These are phyloP conservation scores for Arthrobotrys conoides DNA, from an alignment of 2,329 filamentous ascomycete genomes.

Conservation along the genomic window DNA sequence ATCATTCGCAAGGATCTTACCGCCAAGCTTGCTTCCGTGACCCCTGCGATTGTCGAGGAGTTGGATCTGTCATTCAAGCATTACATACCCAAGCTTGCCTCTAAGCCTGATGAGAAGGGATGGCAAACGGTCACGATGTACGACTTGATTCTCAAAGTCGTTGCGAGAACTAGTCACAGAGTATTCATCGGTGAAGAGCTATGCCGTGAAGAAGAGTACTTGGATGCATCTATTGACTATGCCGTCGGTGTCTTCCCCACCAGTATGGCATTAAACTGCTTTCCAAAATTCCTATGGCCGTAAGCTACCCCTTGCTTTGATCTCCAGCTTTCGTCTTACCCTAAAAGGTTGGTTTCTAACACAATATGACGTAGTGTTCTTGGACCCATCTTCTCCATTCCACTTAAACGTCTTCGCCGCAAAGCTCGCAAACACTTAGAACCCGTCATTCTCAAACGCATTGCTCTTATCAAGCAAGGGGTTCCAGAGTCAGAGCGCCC, in stretches of 20 bases:
- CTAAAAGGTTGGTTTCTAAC: not conserved
- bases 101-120: slow-evolving; percentile 62
- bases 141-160: slow-evolving; percentile 68
- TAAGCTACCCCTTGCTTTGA: slow-evolving; percentile 28
- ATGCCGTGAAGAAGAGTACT: slow-evolving; percentile 69
- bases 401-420: slow-evolving; percentile 30
- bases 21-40: slow-evolving; percentile 45
- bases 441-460: slow-evolving; percentile 51
- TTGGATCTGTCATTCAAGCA: slow-evolving; percentile 49
- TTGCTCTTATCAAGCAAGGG: slow-evolving; percentile 39
- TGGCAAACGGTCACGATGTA: slow-evolving; percentile 68
- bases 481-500: slow-evolving; percentile 57
- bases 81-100: slow-evolving; percentile 42
- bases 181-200: slow-evolving; percentile 70
- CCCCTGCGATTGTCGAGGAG: slow-evolving; percentile 58
- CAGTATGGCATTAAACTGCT: slow-evolving; percentile 56
- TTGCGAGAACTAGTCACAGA: slow-evolving; percentile 69
- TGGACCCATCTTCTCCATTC: slow-evolving; percentile 43
- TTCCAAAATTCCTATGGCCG: slow-evolving; percentile 52
- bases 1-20: slow-evolving; percentile 58
- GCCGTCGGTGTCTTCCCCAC: slow-evolving; percentile 68
- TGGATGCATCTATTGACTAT: slow-evolving; percentile 70
- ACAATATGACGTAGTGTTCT: slow-evolving; percentile 15
- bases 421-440: slow-evolving; percentile 54
- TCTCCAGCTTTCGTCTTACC: not conserved